Evolutionary conservation across 1,284 basidiomycete genomes (phyloP), one percentile per base, ranked within the genome.

Genomic region (Ustilago xerochloae): DNA sequence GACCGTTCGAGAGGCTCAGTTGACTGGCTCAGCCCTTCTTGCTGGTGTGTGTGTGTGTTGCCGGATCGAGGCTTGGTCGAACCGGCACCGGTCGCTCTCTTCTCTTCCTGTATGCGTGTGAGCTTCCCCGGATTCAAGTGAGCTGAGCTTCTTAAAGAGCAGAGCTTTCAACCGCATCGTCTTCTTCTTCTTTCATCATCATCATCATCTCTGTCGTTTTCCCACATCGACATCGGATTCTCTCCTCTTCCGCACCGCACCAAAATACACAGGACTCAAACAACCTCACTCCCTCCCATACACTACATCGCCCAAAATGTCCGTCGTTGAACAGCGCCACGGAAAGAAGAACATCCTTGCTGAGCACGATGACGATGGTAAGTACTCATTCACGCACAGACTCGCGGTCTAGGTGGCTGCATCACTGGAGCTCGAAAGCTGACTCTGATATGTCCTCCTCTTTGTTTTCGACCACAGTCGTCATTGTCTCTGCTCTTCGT

Each of bases 401-500:
- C n/a, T n/a, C n/a, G n/a, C n/a, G n/a, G n/a, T n/a, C n/a, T n/a
- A n/a, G n/a, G n/a, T n/a, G n/a, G n/a, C 46, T 20, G 30, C 18
- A n/a, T 16, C 36, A 10, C n/a, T 13, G 12, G 20, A 10, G 22
- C 20, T 26, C 26, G 9, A 16, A 13, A 20, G 46, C 60, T 55
- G 53, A 54, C 32, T 3, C 32, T 50, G 18, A 26, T 20, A 24
- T 16, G 16, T 30, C 24, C 30, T 41, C 13, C 26, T 18, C 46
- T 12, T 43, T 30, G 6, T 13, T 41, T 12, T 48, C 10, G 20
- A 45, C 29, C 36, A 16, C 69, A 81, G 91, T 98, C 48, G 96
- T 98, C 80, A 92, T 98, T 84, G 90, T 93, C 81, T 87, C 90
- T 20, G 93, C 94, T 20, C 89, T 93, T 61, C 91, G 96, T 70